phyloP scores from a whole-genome alignment of 2,329 filamentous ascomycete genomes.

The Curvularia sp. region DNA sequence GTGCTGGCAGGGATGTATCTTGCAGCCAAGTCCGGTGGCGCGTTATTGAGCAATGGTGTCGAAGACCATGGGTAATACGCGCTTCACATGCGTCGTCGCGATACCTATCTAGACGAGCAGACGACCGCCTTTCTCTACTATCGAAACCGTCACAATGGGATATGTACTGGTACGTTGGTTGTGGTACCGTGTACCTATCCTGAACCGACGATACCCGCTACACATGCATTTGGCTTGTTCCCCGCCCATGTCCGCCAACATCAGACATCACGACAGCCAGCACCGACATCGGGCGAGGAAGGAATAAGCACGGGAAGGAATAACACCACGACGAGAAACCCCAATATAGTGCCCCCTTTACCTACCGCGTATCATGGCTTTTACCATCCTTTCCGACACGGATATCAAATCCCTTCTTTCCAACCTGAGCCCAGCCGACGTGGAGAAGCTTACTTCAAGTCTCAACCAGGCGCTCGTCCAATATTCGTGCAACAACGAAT shows the following conservation, averaged over 20 bases:
- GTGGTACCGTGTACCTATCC: not conserved
- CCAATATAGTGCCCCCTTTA: too few relatives aligned
- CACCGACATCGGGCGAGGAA: not conserved
- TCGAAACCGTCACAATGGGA: not conserved
- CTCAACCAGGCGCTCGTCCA: conserved; percentile 40
- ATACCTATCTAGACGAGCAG: not conserved
- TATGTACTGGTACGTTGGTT: not conserved
- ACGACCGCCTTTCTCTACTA: not conserved
- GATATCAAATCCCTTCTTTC: conserved; percentile 46
- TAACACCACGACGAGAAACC: too few relatives aligned
- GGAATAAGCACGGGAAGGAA: too few relatives aligned
- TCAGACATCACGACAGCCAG: not conserved
- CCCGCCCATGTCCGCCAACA: not conserved
- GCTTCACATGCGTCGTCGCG: not conserved
- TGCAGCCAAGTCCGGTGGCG: not conserved
- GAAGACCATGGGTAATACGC: not conserved
- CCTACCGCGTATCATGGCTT: conserved; percentile 10
- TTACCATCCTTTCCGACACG: conserved; percentile 28
- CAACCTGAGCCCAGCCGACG: conserved; percentile 33
- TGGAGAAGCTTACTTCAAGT: conserved; percentile 9
- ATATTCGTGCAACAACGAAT: conserved; percentile 29
- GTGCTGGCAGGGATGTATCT: not conserved
- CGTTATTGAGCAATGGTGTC: not conserved
- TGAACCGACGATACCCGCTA: conserved; percentile 2
- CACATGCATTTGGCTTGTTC: not conserved